These are phyloP conservation scores for Toxicodendron radicans DNA, from an alignment of 345 rosid genomes.

Conservation along the genomic window DNA sequence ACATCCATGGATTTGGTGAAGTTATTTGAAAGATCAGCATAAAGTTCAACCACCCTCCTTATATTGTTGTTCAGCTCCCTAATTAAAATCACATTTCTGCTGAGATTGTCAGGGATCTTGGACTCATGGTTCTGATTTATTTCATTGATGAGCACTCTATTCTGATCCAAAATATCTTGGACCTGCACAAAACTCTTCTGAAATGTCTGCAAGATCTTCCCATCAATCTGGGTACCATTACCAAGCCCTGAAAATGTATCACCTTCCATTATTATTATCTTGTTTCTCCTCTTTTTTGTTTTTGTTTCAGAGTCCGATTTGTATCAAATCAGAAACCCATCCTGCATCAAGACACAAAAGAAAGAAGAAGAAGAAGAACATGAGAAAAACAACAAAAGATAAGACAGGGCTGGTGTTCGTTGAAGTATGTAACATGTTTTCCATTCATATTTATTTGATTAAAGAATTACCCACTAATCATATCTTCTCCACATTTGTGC, in stretches of 20 bases:
- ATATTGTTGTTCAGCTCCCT: slow-evolving; percentile 82
- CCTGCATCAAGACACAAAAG: slow-evolving; percentile 24
- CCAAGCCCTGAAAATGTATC: slow-evolving; percentile 51
- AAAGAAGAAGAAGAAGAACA: neutral
- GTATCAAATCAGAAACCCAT: slow-evolving; percentile 29
- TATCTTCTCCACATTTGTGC: slow-evolving; percentile 22
- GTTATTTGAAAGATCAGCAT: slow-evolving; percentile 64
- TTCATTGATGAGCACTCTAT: slow-evolving; percentile 66
- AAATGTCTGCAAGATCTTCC: slow-evolving; percentile 66
- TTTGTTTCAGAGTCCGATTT: slow-evolving; percentile 15
- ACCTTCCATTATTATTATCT: slow-evolving; percentile 51
- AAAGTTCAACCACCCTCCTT: slow-evolving; percentile 69
- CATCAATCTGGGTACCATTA: slow-evolving; percentile 52
- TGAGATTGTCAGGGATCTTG: slow-evolving; percentile 63
- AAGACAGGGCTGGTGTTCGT: slow-evolving; percentile 15
- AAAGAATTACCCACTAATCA: slow-evolving; percentile 21
- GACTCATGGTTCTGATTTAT: slow-evolving; percentile 85
- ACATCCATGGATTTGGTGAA: slow-evolving; percentile 59
- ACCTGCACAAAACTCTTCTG: slow-evolving; percentile 75
- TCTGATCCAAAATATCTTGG: slow-evolving; percentile 65
- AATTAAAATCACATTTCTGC: slow-evolving; percentile 69
- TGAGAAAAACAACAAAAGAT: slow-evolving; percentile 19
- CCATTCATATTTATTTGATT: slow-evolving; percentile 5
- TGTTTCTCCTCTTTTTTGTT: neutral
- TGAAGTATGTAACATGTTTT: neutral